These are phyloP conservation scores for Asterella californica DNA, from an alignment of 225 moss, liverwort and hornwort genomes.

Conservation along the genomic window DNA sequence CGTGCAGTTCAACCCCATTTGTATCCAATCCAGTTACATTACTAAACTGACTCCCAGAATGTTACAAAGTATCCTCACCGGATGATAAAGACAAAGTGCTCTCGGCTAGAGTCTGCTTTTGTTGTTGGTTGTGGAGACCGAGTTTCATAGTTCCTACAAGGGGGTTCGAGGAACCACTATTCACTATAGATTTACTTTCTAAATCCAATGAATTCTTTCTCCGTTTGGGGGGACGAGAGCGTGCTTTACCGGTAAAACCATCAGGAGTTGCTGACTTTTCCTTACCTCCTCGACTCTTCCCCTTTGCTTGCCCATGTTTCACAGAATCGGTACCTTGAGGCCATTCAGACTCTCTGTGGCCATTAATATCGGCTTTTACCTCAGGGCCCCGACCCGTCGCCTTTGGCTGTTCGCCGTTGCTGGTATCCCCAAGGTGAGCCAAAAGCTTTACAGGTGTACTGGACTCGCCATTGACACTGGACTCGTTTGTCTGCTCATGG, in stretches of 20 bases:
- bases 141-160: constrained; percentile 30
- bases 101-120: constrained; percentile 26
- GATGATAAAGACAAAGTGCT: constrained; percentile 14
- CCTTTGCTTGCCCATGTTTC: constrained; percentile 24
- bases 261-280: constrained; percentile 14
- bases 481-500: constrained; percentile 8
- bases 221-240: constrained; percentile 30
- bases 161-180: constrained; percentile 23
- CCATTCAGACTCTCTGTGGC: constrained; percentile 12
- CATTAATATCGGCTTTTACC: constrained; percentile 11
- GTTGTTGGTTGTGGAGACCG: constrained; percentile 20
- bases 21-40: not conserved
- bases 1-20: not conserved
- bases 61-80: constrained; percentile 18
- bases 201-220: constrained; percentile 18
- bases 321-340: not conserved
- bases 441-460: constrained; percentile 7
- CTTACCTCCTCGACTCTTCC: constrained; percentile 20
- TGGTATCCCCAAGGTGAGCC: not conserved
- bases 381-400: not conserved
- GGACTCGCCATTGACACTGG: constrained; percentile 27
- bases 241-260: constrained; percentile 28
- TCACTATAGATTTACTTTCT: constrained; percentile 19
- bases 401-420: constrained; percentile 28
- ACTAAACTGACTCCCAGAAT: not conserved